phyloP scores from a whole-genome alignment of 768 basidiomycete genomes.

The Termitomyces sp. region DNA sequence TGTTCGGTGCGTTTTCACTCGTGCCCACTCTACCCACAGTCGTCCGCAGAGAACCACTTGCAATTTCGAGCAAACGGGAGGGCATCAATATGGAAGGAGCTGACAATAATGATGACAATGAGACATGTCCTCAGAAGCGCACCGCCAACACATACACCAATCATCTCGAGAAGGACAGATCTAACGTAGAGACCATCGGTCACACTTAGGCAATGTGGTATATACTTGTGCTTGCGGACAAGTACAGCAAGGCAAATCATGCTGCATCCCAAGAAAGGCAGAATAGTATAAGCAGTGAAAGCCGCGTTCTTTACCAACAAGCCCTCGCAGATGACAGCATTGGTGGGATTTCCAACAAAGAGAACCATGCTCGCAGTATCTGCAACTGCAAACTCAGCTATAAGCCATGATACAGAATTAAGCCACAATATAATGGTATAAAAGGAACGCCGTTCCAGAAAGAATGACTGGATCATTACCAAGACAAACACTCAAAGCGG shows the following conservation, averaged over 20 bases:
- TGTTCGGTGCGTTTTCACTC: neutral
- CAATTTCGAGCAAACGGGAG: constrained; percentile 62
- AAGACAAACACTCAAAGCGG: constrained; percentile 70
- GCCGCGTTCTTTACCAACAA: constrained; percentile 75
- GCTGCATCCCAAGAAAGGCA: constrained; percentile 73
- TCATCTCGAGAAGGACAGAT: constrained; percentile 66
- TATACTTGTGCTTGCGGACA: constrained; percentile 47
- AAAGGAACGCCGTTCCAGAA: constrained; percentile 83
- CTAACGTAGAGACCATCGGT: constrained; percentile 44
- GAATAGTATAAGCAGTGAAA: constrained; percentile 79
- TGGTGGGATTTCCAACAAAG: constrained; percentile 92
- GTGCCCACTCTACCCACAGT: neutral
- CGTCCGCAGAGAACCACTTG: neutral
- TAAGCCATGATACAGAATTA: constrained; percentile 63
- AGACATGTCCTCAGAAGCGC: constrained; percentile 65
- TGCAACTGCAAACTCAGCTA: constrained; percentile 73
- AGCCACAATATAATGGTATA: constrained; percentile 21
- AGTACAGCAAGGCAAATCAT: constrained; percentile 62
- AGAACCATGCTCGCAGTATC: constrained; percentile 75
- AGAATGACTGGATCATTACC: constrained; percentile 95
- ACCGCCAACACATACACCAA: constrained; percentile 73
- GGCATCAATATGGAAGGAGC: constrained; percentile 73
- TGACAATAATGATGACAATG: constrained; percentile 70
- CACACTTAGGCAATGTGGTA: constrained; percentile 43
- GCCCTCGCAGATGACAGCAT: constrained; percentile 88